Evolutionary conservation across 1,284 basidiomycete genomes (phyloP).

Genomic region (Tylopilus orsonianus): DNA sequence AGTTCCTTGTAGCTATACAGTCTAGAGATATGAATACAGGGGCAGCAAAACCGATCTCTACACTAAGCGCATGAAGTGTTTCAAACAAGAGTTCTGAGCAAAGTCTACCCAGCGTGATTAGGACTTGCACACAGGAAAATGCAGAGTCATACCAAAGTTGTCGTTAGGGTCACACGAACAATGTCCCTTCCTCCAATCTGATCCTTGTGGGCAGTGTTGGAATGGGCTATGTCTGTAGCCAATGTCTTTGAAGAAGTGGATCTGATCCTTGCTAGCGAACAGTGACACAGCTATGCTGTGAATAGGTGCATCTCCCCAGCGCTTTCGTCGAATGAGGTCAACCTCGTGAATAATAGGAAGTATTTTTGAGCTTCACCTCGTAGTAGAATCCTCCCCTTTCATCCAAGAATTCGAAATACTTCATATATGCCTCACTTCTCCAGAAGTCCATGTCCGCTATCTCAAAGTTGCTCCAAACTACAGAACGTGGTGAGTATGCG

Average conservation of each 20-base stretch:
- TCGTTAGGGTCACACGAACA: conserved; percentile 50
- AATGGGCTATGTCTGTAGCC: conserved; percentile 58
- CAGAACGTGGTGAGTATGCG: background rate
- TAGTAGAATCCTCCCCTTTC: conserved; percentile 82
- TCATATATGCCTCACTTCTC: conserved; percentile 72
- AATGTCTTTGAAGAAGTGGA: conserved; percentile 72
- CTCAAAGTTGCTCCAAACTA: conserved; percentile 86
- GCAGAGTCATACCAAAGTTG: conserved; percentile 46
- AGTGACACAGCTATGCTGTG: conserved; percentile 80
- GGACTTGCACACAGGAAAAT: background rate
- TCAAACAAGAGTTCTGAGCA: conserved; percentile 44
- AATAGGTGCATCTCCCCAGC: conserved; percentile 88
- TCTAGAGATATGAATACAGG: conserved; percentile 4
- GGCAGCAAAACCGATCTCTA: conserved; percentile 15
- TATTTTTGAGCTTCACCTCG: conserved; percentile 48
- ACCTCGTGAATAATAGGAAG: background rate
- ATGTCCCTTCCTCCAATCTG: conserved; percentile 44
- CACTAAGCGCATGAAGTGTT: conserved; percentile 35
- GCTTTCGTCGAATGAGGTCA: conserved; percentile 35
- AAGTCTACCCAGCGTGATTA: conserved; percentile 39
- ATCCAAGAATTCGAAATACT: conserved; percentile 80
- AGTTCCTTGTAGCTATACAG: background rate
- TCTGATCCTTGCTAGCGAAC: conserved; percentile 67
- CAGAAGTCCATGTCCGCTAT: conserved; percentile 84
- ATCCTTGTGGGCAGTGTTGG: conserved; percentile 60